phyloP scores from a whole-genome alignment of 2,329 filamentous ascomycete genomes.

The Aspergillus phoenicis region DNA sequence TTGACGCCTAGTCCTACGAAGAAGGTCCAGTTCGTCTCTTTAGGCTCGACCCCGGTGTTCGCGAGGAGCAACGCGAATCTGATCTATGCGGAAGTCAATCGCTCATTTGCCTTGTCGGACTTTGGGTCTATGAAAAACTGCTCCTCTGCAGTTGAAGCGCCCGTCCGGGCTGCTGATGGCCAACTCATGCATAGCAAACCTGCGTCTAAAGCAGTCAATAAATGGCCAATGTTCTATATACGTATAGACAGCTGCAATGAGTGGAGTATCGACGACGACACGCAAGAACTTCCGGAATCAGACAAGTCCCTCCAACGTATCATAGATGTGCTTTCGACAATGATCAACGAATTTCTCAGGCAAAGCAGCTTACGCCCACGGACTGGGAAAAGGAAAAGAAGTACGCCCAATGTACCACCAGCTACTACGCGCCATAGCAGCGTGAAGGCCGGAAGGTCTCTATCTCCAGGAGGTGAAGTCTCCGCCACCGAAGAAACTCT shows the following conservation, averaged over 20 bases:
- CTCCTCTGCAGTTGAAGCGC: conserved; percentile 1
- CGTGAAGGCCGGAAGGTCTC: background rate
- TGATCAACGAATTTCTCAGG: conserved; percentile 74
- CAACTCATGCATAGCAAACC: conserved; percentile 54
- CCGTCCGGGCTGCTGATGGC: conserved; percentile 27
- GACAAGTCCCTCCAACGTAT: conserved; percentile 58
- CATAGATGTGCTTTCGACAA: conserved; percentile 65
- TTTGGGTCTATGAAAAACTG: conserved; percentile 68
- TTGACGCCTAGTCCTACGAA: conserved; percentile 70
- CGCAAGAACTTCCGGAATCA: conserved; percentile 34
- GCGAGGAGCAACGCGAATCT: conserved; percentile 61
- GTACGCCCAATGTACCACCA: conserved; percentile 7
- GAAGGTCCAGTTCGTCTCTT: conserved; percentile 75
- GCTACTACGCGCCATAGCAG: conserved; percentile 2
- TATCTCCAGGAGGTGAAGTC: background rate
- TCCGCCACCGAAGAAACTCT: conserved; percentile 30
- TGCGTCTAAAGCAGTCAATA: conserved; percentile 68
- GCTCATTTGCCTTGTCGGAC: conserved; percentile 71
- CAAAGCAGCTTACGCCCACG: conserved; percentile 69
- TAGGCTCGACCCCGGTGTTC: conserved; percentile 70
- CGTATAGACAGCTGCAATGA: conserved; percentile 59
- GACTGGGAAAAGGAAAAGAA: conserved; percentile 24
- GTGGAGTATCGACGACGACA: conserved; percentile 45
- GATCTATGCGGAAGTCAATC: conserved; percentile 78
- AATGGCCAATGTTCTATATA: conserved; percentile 89